These are phyloP conservation scores for Cytospora chrysosperma DNA, from an alignment of 2,329 filamentous ascomycete species.

Conservation along the genomic window DNA sequence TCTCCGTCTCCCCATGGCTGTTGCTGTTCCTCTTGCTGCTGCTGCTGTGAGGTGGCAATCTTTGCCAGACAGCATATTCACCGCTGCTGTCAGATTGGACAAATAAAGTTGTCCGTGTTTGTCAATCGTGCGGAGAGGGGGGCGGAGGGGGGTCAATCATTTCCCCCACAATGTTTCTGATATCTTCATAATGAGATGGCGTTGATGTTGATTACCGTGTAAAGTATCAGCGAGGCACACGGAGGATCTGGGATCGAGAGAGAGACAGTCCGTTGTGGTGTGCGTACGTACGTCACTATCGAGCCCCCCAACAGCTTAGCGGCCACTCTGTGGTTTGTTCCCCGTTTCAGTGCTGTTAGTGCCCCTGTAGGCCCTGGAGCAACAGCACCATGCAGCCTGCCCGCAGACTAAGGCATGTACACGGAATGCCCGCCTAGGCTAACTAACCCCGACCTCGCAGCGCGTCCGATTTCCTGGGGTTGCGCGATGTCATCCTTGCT, in stretches of 20 bases:
- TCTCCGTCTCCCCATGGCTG: neutral
- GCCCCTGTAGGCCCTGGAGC: neutral
- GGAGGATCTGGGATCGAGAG: neutral
- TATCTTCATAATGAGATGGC: neutral
- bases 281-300: neutral
- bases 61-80: neutral
- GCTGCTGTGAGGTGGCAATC: neutral
- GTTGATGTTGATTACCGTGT: neutral
- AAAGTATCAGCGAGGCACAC: too few relatives aligned
- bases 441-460: neutral
- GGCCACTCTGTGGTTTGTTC: too few relatives aligned
- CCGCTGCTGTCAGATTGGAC: neutral
- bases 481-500: conserved; percentile 13
- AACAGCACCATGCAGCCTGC: too few relatives aligned
- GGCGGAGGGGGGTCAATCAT: neutral
- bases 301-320: neutral
- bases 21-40: too few relatives aligned
- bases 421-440: too few relatives aligned
- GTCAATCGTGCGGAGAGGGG: neutral
- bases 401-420: too few relatives aligned
- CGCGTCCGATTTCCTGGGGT: neutral
- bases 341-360: neutral
- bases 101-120: neutral
- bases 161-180: neutral
- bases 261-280: neutral